Base-by-base conservation (phyloP, 2,329 filamentous ascomycete species). In the Cyanodermella asteris region DNA sequence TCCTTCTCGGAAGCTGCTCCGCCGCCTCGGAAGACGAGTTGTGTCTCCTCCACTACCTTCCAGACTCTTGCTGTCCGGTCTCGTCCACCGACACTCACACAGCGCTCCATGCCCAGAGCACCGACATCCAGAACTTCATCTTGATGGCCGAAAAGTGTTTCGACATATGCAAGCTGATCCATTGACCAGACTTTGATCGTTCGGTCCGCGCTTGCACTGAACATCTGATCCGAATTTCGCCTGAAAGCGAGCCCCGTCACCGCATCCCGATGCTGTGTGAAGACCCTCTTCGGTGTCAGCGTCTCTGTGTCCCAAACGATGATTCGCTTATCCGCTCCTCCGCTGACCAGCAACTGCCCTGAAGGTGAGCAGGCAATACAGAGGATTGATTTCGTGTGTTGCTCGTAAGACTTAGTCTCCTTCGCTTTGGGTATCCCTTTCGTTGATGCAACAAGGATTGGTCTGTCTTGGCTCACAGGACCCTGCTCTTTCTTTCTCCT, bases 171-270 rank as follows among this genome's bases (percentile, higher is more conserved):
- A 32, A 91, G 61, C 45, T 90, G 81, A 38, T 91, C 75, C 21
- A 93, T 56, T 36, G 74, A 84, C 80, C 84, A 97, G 16, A 90
- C 74, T 49, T 94, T 94, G 43, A 97, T 73, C 3, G 84, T 91
- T 20, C 87, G 68, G 49, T 97, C 87, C 40, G 73, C 76, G 27
- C 78, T 87, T 29, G 75, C 73, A 4, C 80, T 90, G 53, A 90
- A 97, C 12, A 97, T 55, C 49, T 93, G 82, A 41, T 93, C 91
- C 10, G 76, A 82, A 24, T 75, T 77, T 33, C 77, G 63, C 18
- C 81, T 72, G 45, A 97, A 97, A 1, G 72, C 74, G 11, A 97
- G 56, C 1, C 73, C 72, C 5, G 76, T 84, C 25, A 97, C 69
- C 10, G 78, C 65, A 41, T 90, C 87, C 31, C 87, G 69, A 51